Evolutionary conservation across 257 asterid species (phyloP).

Genomic region (Eucommia ulmoides): DNA sequence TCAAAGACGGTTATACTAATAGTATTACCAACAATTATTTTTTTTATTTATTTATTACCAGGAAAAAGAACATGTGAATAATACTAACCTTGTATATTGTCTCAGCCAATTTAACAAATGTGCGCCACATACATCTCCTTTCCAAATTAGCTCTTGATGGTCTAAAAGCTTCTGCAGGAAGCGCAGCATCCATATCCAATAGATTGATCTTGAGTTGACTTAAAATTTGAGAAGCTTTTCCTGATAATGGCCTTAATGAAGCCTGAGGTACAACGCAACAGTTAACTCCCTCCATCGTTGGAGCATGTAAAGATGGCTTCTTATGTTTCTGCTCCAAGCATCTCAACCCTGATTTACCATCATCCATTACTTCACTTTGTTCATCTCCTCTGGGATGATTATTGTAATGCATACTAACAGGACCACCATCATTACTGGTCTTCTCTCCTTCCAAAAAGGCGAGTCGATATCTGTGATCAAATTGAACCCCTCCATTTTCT

Average conservation of each 20-base stretch:
- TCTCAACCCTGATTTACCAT: neutral
- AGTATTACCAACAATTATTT: no score
- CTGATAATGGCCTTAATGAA: slow-evolving; percentile 4
- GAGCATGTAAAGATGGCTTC: neutral
- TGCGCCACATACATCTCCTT: slow-evolving; percentile 10
- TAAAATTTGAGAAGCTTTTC: slow-evolving; percentile 3
- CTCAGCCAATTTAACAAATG: slow-evolving; percentile 8
- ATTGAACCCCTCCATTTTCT: neutral
- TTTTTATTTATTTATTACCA: no score
- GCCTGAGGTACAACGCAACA: neutral
- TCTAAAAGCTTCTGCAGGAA: slow-evolving; percentile 9
- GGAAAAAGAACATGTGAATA: neutral
- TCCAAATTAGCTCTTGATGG: slow-evolving; percentile 5
- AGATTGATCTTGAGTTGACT: slow-evolving; percentile 9
- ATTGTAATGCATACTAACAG: neutral
- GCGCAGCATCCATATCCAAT: slow-evolving; percentile 15
- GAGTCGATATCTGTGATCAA: no score
- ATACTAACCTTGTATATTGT: slow-evolving; percentile 14
- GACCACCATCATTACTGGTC: neutral
- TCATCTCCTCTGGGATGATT: no score
- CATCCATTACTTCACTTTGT: neutral
- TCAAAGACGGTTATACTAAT: no score
- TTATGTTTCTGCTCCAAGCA: slow-evolving; percentile 1
- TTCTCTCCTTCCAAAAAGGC: neutral
- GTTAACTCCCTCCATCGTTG: neutral